These are phyloP conservation scores for Colletotrichum liaoningense DNA, from an alignment of 2,329 filamentous ascomycete genomes.

Conservation along the genomic window DNA sequence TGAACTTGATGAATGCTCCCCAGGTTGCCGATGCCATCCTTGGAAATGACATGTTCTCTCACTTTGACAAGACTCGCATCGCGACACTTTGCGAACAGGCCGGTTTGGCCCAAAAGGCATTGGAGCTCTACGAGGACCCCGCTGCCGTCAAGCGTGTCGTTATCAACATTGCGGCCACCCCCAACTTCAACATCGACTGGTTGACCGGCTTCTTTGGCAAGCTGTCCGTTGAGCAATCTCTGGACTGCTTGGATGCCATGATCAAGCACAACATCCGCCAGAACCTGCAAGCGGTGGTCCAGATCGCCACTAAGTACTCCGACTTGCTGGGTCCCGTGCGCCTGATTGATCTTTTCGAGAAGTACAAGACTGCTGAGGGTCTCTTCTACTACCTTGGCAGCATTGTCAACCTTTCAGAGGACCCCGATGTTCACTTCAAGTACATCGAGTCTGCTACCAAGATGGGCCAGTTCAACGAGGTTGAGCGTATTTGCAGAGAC, in stretches of 20 bases:
- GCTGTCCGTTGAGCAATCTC: constrained; percentile 92
- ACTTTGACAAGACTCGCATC: constrained; percentile 93
- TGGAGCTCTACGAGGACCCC: constrained; percentile 95
- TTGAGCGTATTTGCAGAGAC: constrained; percentile 96
- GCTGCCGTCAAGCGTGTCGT: constrained; percentile 90
- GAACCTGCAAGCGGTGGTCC: constrained; percentile 93
- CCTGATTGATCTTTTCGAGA: constrained; percentile 94
- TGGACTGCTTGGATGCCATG: constrained; percentile 97
- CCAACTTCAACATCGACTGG: constrained; percentile 93
- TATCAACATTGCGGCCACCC: constrained; percentile 82
- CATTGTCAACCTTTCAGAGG: constrained; percentile 96
- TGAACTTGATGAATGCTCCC: constrained; percentile 96
- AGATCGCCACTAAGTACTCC: constrained; percentile 97
- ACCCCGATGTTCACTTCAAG: constrained; percentile 97
- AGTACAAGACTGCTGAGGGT: constrained; percentile 96
- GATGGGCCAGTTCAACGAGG: constrained; percentile 93
- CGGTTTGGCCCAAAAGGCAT: constrained; percentile 84
- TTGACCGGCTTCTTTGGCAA: constrained; percentile 92
- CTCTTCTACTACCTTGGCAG: constrained; percentile 98
- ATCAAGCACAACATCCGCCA: constrained; percentile 96
- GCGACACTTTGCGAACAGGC: constrained; percentile 93
- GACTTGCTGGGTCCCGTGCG: constrained; percentile 90
- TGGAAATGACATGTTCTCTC: constrained; percentile 97
- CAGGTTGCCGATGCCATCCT: constrained; percentile 98
- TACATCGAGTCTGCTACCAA: constrained; percentile 97